A percentile compares a stretch with the other conserved stretches of the same genome.
phyloP scores from a whole-genome alignment of 768 basidiomycete genomes.

The Tylopilus balloui region DNA sequence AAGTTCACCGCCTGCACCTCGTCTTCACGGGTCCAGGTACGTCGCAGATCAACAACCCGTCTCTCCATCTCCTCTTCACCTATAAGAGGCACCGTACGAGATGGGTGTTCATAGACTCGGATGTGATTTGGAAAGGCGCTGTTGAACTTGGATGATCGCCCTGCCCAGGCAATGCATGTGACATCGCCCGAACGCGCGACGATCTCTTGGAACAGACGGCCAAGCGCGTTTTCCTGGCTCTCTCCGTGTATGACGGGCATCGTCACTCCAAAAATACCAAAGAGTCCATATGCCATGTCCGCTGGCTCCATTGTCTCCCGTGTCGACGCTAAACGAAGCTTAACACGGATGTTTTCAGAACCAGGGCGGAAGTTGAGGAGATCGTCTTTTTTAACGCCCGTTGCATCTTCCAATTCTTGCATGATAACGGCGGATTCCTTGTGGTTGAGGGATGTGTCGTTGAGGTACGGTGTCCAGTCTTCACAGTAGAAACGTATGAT shows the following conservation, averaged over 20 bases:
- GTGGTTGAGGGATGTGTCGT: conserved; percentile 11
- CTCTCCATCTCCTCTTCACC: conserved; percentile 6
- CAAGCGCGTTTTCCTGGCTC: conserved; percentile 15
- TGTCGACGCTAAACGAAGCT: conserved; percentile 21
- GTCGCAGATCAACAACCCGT: not conserved
- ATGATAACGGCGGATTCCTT: conserved; percentile 14
- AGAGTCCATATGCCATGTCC: conserved; percentile 22
- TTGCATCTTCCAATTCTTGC: conserved; percentile 14
- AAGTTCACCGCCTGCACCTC: conserved; percentile 3
- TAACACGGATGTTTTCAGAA: conserved; percentile 4
- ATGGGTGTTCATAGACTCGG: conserved; percentile 6
- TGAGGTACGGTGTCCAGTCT: conserved; percentile 21
- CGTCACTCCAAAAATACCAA: conserved; percentile 19
- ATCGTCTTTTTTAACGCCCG: not conserved
- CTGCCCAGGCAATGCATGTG: conserved; percentile 19
- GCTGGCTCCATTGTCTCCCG: conserved; percentile 17
- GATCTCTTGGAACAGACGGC: conserved; percentile 18
- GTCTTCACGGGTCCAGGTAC: not conserved
- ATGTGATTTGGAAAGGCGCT: conserved; percentile 19
- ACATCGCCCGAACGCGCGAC: conserved; percentile 19
- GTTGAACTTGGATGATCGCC: conserved; percentile 19
- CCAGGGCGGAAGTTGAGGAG: conserved; percentile 15
- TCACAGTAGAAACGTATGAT: conserved; percentile 19
- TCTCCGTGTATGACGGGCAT: conserved; percentile 18
- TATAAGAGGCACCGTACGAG: conserved; percentile 3